Evolutionary conservation across 2,329 filamentous ascomycete species (phyloP).

Genomic region (Fusarium pseudonygamai): DNA sequence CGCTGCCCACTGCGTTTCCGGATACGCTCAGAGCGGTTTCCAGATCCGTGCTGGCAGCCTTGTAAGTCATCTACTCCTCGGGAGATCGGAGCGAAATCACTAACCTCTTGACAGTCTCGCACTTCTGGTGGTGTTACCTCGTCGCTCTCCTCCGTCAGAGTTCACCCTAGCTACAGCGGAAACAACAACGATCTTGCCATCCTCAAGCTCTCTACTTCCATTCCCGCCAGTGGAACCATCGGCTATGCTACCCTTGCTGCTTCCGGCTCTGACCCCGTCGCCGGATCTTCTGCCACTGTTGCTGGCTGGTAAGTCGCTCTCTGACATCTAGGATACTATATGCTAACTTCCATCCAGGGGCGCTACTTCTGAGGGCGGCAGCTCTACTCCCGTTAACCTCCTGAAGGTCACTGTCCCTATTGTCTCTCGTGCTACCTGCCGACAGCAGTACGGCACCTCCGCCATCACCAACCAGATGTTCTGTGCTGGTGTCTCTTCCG

Average conservation of each 20-base stretch:
- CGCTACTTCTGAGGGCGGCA: conserved; percentile 23
- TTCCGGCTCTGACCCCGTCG: conserved; percentile 40
- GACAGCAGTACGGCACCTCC: conserved; percentile 34
- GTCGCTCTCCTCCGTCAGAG: conserved; percentile 34
- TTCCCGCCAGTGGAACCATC: conserved; percentile 26
- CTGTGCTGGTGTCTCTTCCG: conserved; percentile 43
- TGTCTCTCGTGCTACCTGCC: conserved; percentile 42
- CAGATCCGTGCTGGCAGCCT: conserved; percentile 43
- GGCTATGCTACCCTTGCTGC: conserved; percentile 40
- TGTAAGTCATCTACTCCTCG: background rate
- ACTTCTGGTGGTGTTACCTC: conserved; percentile 42
- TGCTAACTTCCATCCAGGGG: conserved; percentile 32
- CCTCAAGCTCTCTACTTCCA: conserved; percentile 42
- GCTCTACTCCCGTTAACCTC: conserved; percentile 30
- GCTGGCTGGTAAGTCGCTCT: conserved; percentile 43
- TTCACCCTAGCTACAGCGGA: conserved; percentile 40
- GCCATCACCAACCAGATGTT: conserved; percentile 46
- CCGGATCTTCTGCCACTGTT: conserved; percentile 30
- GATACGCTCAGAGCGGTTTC: conserved; percentile 22
- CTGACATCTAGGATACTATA: fast-evolving
- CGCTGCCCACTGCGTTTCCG: conserved; percentile 42
- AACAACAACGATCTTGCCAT: conserved; percentile 45
- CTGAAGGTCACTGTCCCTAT: conserved; percentile 47
- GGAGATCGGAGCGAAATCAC: fast-evolving
- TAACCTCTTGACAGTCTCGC: conserved; percentile 23